These are phyloP conservation scores for Carpinus fangiana DNA, from an alignment of 306 rosid genomes.

Conservation along the genomic window DNA sequence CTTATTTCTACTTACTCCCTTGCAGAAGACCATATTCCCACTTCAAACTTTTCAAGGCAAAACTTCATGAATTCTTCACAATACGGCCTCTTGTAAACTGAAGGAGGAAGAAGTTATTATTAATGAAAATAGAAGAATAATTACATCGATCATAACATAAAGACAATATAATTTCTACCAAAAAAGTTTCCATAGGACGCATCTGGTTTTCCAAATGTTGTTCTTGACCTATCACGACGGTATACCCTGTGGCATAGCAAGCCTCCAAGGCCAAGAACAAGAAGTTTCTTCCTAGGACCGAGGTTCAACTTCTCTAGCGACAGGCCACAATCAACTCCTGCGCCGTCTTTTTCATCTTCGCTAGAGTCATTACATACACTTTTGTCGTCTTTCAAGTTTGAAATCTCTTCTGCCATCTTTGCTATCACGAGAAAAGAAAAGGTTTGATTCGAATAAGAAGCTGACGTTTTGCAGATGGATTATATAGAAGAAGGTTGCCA, in stretches of 20 bases:
- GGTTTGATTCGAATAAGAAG: not conserved
- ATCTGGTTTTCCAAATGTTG: not conserved
- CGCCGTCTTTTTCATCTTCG: too few species aligned
- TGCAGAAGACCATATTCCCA: constrained; percentile 50
- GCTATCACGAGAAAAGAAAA: not conserved
- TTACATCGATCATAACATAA: not conserved
- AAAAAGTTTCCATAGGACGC: not conserved
- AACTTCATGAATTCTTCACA: constrained; percentile 39
- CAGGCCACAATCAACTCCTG: not conserved
- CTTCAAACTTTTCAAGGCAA: constrained; percentile 43
- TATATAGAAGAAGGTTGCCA: not conserved
- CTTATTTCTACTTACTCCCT: constrained; percentile 20
- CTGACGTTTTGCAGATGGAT: not conserved
- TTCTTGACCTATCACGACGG: not conserved
- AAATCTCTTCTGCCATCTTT: constrained; percentile 6
- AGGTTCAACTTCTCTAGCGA: not conserved
- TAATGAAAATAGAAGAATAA: too few species aligned
- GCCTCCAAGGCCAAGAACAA: constrained; percentile 23
- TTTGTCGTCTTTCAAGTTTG: not conserved
- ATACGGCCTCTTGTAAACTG: constrained; percentile 39
- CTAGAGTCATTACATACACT: too few species aligned
- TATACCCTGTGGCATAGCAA: not conserved
- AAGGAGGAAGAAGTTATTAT: not conserved
- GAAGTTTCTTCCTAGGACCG: constrained; percentile 27
- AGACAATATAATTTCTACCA: constrained; percentile 3